phyloP scores from a whole-genome alignment of 192 early-diverging fungal genomes.

The Phycomyces nitens region DNA sequence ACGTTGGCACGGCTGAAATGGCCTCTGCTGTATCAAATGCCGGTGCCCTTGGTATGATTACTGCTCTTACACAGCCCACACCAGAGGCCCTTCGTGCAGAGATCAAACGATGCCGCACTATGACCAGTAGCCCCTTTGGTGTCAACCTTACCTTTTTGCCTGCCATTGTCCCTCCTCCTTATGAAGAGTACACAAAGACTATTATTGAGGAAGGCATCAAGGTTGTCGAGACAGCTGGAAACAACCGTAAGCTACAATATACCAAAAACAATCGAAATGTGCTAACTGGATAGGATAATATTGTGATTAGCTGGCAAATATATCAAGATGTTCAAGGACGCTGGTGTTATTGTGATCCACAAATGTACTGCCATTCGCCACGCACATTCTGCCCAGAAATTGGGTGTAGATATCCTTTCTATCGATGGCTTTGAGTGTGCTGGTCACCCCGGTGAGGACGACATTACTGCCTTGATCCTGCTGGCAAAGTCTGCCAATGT shows the following conservation, averaged over 20 bases:
- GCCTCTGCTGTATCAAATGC: conserved; percentile 76
- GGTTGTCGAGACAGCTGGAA: conserved; percentile 82
- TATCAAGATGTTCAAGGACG: conserved; percentile 72
- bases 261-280: too few species aligned
- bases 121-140: conserved; percentile 79
- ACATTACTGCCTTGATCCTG: conserved; percentile 67
- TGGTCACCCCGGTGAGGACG: conserved; percentile 83
- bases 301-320: conserved; percentile 49
- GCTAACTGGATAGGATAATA: too few species aligned
- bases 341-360: conserved; percentile 70
- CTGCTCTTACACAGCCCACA: conserved; percentile 76
- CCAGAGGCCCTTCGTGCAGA: conserved; percentile 70
- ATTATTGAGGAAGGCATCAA: conserved; percentile 78
- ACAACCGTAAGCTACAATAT: conserved; percentile 60
- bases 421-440: conserved; percentile 86
- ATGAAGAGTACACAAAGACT: conserved; percentile 64
- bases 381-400: conserved; percentile 56
- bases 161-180: conserved; percentile 78
- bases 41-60: conserved; percentile 70
- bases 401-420: conserved; percentile 70
- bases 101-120: conserved; percentile 65
- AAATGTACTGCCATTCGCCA: conserved; percentile 79
- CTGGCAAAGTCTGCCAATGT: conserved; percentile 67
- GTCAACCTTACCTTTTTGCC: conserved; percentile 81
- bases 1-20: conserved; percentile 59